Evolutionary conservation across 768 basidiomycete genomes (phyloP).

Genomic region (Boletales sp.): DNA sequence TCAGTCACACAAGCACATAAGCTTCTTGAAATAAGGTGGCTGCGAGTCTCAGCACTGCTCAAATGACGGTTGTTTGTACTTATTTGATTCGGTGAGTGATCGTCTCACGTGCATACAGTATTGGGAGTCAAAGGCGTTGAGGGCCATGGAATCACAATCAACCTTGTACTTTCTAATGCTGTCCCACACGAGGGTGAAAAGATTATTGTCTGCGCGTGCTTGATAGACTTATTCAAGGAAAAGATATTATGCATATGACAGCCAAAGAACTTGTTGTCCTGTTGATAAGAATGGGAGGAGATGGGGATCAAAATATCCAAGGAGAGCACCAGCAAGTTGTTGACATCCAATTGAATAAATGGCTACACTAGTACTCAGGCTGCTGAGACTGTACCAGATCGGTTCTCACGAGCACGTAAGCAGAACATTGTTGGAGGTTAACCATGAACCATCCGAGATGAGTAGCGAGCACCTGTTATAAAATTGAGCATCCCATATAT

Average conservation of each 20-base stretch:
- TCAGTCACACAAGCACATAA: too few species aligned
- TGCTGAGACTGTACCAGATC: background rate
- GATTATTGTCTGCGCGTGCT: slow-evolving; percentile 95
- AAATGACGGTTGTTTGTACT: slow-evolving; percentile 73
- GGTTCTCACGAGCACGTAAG: background rate
- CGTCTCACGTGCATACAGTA: slow-evolving; percentile 97
- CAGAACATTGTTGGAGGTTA: slow-evolving; percentile 95
- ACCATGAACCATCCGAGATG: slow-evolving; percentile 86
- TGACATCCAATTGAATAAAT: too few species aligned
- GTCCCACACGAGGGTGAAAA: slow-evolving; percentile 87
- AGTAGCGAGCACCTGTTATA: slow-evolving; percentile 34
- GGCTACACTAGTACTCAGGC: too few species aligned
- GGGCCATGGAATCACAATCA: slow-evolving; percentile 96
- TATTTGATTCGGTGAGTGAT: slow-evolving; percentile 66
- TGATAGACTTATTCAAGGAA: slow-evolving; percentile 93
- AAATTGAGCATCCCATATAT: slow-evolving; percentile 97
- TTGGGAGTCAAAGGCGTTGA: slow-evolving; percentile 97
- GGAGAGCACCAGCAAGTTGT: slow-evolving; percentile 29
- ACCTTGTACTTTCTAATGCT: slow-evolving; percentile 94
- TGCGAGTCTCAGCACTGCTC: too few species aligned
- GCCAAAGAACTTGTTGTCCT: slow-evolving; percentile 90
- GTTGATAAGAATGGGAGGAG: slow-evolving; percentile 94
- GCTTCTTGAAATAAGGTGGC: too few species aligned
- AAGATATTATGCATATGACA: slow-evolving; percentile 95
- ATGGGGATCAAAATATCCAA: slow-evolving; percentile 93